These are phyloP conservation scores for Ehretia macrophylla DNA, from an alignment of 257 asterid genomes.

Conservation along the genomic window DNA sequence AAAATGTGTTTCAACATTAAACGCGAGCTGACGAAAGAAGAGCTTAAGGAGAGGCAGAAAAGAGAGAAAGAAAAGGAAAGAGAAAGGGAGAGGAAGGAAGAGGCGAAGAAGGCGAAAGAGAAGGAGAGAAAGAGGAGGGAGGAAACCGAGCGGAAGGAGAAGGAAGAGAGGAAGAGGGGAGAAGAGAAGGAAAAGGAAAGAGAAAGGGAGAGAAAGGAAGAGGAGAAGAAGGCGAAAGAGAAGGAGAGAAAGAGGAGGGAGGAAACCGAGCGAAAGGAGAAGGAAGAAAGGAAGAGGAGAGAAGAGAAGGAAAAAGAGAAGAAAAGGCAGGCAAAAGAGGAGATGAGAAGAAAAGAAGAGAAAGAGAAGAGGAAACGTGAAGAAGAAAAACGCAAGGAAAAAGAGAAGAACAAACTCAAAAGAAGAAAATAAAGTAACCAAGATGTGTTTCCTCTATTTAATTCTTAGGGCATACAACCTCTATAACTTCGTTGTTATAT, in stretches of 20 bases:
- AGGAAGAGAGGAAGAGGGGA: slow-evolving; percentile 8
- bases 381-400: slow-evolving; percentile 1
- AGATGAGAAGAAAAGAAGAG: slow-evolving; percentile 2
- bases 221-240: too few species aligned
- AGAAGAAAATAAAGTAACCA: too few species aligned
- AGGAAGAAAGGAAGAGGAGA: slow-evolving; percentile 16
- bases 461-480: too few species aligned
- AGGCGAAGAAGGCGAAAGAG: slow-evolving; percentile 6
- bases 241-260: slow-evolving; percentile 11
- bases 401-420: background rate
- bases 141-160: slow-evolving; percentile 1
- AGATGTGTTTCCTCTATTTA: too few species aligned
- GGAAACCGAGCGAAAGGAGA: slow-evolving; percentile 1
- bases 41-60: slow-evolving; percentile 13
- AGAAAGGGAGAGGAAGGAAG: background rate
- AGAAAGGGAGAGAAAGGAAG: slow-evolving; percentile 4
- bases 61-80: slow-evolving; percentile 3
- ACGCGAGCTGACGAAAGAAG: slow-evolving; percentile 21
- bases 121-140: slow-evolving; percentile 12
- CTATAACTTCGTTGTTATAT: too few species aligned
- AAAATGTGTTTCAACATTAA: slow-evolving; percentile 20
- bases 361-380: slow-evolving; percentile 19
- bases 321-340: background rate
- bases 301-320: slow-evolving; percentile 6
- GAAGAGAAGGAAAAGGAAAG: background rate